Percentiles rank a stretch among this genome's conserved stretches.
phyloP scores from a whole-genome alignment of 2,329 filamentous ascomycete genomes.

The Scedosporium boydii region DNA sequence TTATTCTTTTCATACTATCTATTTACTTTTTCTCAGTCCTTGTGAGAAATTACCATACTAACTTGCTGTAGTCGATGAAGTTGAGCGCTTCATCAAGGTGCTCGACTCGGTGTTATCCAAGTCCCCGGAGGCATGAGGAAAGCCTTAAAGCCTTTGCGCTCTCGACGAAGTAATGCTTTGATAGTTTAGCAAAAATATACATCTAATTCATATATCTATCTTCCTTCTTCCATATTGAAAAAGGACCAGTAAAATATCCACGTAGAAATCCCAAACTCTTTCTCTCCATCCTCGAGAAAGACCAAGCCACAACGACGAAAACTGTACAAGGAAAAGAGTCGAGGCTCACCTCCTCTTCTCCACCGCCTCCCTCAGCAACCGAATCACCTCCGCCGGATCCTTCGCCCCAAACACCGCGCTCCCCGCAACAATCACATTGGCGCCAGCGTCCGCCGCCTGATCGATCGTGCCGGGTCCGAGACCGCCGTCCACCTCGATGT shows the following conservation, averaged over 20 bases:
- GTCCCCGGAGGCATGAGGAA: not conserved
- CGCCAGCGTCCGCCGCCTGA: constrained; percentile 86
- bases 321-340: not conserved
- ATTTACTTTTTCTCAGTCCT: not conserved
- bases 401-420: constrained; percentile 91
- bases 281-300: too few species aligned
- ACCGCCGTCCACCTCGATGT: constrained; percentile 96
- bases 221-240: too few species aligned
- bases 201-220: too few species aligned
- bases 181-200: not conserved
- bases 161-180: not conserved
- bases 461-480: constrained; percentile 83
- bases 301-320: too few species aligned
- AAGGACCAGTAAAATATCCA: too few species aligned
- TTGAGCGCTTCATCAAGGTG: constrained; percentile 39
- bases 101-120: constrained; percentile 32
- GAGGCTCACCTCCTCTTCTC: constrained; percentile 34
- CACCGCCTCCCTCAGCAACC: constrained; percentile 69
- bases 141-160: not conserved
- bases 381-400: constrained; percentile 79
- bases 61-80: constrained; percentile 39
- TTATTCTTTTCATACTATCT: not conserved
- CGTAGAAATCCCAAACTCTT: not conserved
- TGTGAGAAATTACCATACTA: constrained; percentile 4
- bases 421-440: constrained; percentile 95